Percentiles rank a stretch among this genome's conserved stretches.
These are phyloP conservation scores for Eimeria acervulina DNA, from an alignment of 169 alveolate genomes.

Conservation along the genomic window DNA sequence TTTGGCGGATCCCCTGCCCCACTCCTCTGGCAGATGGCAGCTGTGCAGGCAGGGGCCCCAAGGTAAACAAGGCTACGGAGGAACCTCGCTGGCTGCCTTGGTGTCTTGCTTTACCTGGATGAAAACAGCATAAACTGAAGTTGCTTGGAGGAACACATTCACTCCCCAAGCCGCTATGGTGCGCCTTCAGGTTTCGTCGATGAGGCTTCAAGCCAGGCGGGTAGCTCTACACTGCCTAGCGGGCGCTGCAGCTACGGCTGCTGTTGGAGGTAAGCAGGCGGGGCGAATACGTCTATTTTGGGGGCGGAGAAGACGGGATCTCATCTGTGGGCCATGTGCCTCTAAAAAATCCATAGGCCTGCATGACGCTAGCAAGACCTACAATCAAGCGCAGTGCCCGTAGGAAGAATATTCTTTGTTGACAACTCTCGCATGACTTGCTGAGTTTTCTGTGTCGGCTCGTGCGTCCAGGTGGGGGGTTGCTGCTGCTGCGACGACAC, in stretches of 20 bases:
- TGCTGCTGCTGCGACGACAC: conserved; percentile 36
- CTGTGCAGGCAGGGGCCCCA: conserved; percentile 39
- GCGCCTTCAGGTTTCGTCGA: conserved; percentile 33
- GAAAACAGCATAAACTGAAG: not conserved
- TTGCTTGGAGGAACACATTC: not conserved
- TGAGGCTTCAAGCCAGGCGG: conserved; percentile 22
- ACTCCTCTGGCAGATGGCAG: not conserved
- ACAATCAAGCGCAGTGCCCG: not conserved
- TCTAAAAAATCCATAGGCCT: not conserved
- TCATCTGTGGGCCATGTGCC: not conserved
- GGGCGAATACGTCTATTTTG: not conserved
- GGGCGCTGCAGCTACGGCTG: conserved; percentile 53
- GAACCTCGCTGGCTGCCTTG: not conserved
- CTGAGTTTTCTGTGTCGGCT: not conserved
- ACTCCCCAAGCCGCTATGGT: conserved; percentile 9
- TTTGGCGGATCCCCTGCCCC: not conserved
- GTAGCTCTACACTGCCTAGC: conserved; percentile 50
- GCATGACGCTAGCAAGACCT: not conserved
- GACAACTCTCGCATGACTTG: not conserved
- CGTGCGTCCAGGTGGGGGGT: conserved; percentile 37
- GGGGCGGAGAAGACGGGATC: not conserved
- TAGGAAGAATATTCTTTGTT: not conserved
- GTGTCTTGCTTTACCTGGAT: not conserved
- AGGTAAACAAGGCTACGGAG: not conserved
- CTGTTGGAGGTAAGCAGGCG: conserved; percentile 38